Evolutionary conservation across 1,284 basidiomycete species (phyloP).

Genomic region (Ustilago xerochloae): DNA sequence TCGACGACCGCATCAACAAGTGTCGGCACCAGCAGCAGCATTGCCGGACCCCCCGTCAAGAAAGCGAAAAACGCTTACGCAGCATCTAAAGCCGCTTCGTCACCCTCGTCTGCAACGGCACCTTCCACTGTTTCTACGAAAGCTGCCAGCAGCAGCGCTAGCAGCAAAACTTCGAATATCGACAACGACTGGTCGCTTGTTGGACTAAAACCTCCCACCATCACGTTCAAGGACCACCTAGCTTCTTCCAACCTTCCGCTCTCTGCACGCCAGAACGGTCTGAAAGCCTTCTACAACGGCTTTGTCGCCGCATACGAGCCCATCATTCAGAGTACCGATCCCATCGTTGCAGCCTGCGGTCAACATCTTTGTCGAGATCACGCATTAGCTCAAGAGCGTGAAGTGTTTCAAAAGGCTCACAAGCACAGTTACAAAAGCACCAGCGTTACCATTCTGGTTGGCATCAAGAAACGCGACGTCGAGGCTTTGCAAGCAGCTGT

Average conservation of each 20-base stretch:
- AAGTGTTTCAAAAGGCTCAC: slow-evolving; percentile 41
- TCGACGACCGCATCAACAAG: slow-evolving; percentile 1
- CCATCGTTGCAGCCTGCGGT: slow-evolving; percentile 30
- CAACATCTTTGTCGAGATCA: slow-evolving; percentile 35
- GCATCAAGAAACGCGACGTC: slow-evolving; percentile 52
- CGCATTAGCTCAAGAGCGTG: slow-evolving; percentile 45
- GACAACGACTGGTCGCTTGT: slow-evolving; percentile 42
- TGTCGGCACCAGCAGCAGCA: neutral
- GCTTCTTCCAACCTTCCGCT: slow-evolving; percentile 44
- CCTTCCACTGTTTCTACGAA: slow-evolving; percentile 3
- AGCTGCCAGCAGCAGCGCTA: slow-evolving; percentile 6
- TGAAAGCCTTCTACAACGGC: slow-evolving; percentile 49
- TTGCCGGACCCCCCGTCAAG: slow-evolving; percentile 27
- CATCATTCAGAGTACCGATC: slow-evolving; percentile 33
- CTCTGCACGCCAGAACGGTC: slow-evolving; percentile 43
- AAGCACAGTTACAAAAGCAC: slow-evolving; percentile 51
- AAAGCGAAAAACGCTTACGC: slow-evolving; percentile 47
- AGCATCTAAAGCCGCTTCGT: slow-evolving; percentile 9
- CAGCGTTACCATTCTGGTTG: slow-evolving; percentile 49
- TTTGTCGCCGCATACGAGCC: slow-evolving; percentile 47
- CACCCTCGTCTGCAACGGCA: slow-evolving; percentile 1
- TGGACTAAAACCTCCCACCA: slow-evolving; percentile 36
- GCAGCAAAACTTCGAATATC: neutral
- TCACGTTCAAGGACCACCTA: slow-evolving; percentile 46
- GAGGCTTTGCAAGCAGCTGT: slow-evolving; percentile 23